phyloP scores from a whole-genome alignment of 2,329 filamentous ascomycete species.

The Alternaria postmessia region DNA sequence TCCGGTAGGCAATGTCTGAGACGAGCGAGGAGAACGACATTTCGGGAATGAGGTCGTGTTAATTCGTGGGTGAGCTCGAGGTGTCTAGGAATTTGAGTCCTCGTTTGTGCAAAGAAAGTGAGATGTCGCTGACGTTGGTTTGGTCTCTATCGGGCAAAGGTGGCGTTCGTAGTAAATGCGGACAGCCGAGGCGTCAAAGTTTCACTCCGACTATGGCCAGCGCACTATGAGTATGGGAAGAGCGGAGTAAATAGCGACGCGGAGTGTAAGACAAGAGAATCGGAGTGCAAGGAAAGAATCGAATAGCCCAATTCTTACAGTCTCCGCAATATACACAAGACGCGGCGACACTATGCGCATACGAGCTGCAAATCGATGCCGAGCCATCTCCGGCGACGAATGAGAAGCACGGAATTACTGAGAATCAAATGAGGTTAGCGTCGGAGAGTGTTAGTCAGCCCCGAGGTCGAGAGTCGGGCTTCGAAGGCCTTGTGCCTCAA shows the following conservation, averaged over 20 bases:
- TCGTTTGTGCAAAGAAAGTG: not conserved
- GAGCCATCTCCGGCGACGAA: constrained; percentile 21
- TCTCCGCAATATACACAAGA: not conserved
- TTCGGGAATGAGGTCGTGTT: constrained; percentile 8
- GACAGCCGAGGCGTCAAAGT: constrained; percentile 21
- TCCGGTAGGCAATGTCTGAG: constrained; percentile 60
- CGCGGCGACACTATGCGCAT: constrained; percentile 10
- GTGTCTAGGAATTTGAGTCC: not conserved
- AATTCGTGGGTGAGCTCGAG: not conserved
- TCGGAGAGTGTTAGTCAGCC: not conserved
- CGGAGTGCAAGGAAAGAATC: not conserved
- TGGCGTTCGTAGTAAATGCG: constrained; percentile 14
- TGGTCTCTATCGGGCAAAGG: constrained; percentile 3
- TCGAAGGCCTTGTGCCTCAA: not conserved
- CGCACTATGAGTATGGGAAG: not conserved
- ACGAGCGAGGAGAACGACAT: constrained; percentile 64
- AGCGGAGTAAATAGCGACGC: not conserved
- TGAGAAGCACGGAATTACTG: constrained; percentile 19
- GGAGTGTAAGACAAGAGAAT: not conserved
- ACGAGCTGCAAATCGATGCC: constrained; percentile 12
- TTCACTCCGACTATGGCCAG: constrained; percentile 3
- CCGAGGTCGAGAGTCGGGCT: not conserved
- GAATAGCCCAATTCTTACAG: not conserved
- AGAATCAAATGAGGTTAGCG: constrained; percentile 10
- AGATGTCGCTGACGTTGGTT: constrained; percentile 6